A percentile compares a stretch with the other conserved stretches of the same genome.
These are phyloP conservation scores for Zalerion maritima DNA, from an alignment of 495 filamentous ascomycete species.

Conservation along the genomic window DNA sequence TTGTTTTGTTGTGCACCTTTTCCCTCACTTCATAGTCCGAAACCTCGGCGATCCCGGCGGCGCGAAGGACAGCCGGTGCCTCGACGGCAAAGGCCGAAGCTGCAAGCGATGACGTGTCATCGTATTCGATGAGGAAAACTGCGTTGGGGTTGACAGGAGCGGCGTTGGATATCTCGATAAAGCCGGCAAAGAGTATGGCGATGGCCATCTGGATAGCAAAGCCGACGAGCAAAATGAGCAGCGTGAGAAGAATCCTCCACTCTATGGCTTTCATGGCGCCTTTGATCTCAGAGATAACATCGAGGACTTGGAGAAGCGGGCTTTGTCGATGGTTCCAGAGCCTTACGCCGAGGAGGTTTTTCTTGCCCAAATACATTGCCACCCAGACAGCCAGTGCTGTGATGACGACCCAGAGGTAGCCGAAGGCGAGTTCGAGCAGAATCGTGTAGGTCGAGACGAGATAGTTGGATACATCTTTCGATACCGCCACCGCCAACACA, in stretches of 20 bases:
- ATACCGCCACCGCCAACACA: conserved; percentile 13
- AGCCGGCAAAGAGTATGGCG: conserved; percentile 13
- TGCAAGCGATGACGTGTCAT: background rate
- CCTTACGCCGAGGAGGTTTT: conserved; percentile 6
- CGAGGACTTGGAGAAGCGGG: too few species aligned
- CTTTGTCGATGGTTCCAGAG: conserved; percentile 21
- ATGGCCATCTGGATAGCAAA: conserved; percentile 11
- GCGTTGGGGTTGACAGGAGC: conserved; percentile 13
- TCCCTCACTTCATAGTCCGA: conserved; percentile 7
- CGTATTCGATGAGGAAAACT: conserved; percentile 11
- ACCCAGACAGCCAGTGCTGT: conserved; percentile 8
- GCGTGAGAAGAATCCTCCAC: conserved; percentile 2
- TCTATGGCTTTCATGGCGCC: conserved; percentile 2
- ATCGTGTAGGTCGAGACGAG: conserved; percentile 15
- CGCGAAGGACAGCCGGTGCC: conserved; percentile 16
- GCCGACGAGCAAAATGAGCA: conserved; percentile 7
- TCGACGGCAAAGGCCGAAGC: conserved; percentile 9
- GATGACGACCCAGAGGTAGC: conserved; percentile 12
- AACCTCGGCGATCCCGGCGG: conserved; percentile 10
- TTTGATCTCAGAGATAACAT: too few species aligned
- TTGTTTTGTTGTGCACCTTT: conserved; percentile 4
- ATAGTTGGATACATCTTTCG: conserved; percentile 9
- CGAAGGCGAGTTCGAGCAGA: conserved; percentile 10
- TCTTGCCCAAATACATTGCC: conserved; percentile 1
- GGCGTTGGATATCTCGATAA: conserved; percentile 12